Evolutionary conservation across 2,329 filamentous ascomycete genomes (phyloP), one percentile per base, ranked within the genome.

Genomic region (Penicillium sp.): DNA sequence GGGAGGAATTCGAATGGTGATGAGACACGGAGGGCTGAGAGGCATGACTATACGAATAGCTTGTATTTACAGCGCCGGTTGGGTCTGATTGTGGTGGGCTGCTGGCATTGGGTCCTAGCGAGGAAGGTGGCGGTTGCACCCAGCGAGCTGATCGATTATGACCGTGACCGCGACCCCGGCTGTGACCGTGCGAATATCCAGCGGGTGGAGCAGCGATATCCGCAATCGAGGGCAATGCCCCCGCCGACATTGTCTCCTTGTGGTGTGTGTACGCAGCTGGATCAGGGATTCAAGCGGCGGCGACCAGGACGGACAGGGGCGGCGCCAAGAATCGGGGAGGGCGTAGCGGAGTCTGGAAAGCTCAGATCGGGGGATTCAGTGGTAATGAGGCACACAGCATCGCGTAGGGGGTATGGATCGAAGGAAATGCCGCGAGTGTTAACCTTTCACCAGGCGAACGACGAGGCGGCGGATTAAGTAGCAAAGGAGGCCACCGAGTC

Each of bases 1-100:
- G 74, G 1, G 75, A 74, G 59, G 75, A 73, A 15, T 78, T 75
- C 43, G 76, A 76, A 57, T 74, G 76, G 59, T 78, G 76, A 34
- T 69, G 65, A 22, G 66, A 66, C 31, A 64, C 65, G 45, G 68
- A 63, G 37, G 67, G 55, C 51, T 64, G 60, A 38, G 67, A 68
- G 41, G 64, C 62, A 64, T 70, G 71, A 58, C 60, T 67, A 59
- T 71, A 75, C 25, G 64, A 41, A 52, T 65, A 59, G 38, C 43
- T 58, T 12, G 63, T 25, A 34, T 62, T 67, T 28, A 60, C 56
- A 35, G 63, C 10, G 38, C 59, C 61, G 38, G 43, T 52, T 22
- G 55, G 45, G 14, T 65, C 65, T 17, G 58, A 55, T 37, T 59
- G 49, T 53, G 51, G 37, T 64, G 66, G 47, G 68, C 61, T 59